A percentile compares a stretch with the other conserved stretches of the same genome.
Evolutionary conservation across 306 rosid genomes (phyloP).

Genomic region (Prunus mume): DNA sequence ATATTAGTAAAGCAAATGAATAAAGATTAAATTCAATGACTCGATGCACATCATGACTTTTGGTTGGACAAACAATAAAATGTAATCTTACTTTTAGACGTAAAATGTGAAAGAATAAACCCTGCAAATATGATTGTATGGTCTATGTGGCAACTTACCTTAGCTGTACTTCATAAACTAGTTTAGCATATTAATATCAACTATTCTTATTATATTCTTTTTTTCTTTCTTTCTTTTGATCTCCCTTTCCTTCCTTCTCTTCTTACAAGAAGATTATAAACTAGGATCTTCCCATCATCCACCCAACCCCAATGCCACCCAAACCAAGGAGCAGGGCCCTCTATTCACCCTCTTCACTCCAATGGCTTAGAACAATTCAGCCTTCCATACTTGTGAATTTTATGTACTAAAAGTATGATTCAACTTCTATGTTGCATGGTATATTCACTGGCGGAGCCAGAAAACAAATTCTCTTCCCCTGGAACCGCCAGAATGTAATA

Average conservation of each 20-base stretch:
- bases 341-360: not conserved
- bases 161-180: not conserved
- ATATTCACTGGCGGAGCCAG: not conserved
- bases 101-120: not conserved
- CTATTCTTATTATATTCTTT: not conserved
- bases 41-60: too few relatives aligned
- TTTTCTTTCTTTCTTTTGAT: not conserved
- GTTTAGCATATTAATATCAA: not conserved
- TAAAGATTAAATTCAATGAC: too few relatives aligned
- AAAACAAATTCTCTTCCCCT: slow-evolving; percentile 17
- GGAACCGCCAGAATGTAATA: slow-evolving; percentile 10
- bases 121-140: not conserved
- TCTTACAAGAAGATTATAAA: too few relatives aligned
- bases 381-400: not conserved
- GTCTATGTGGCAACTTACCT: not conserved
- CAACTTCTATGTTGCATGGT: not conserved
- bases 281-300: not conserved
- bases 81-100: not conserved
- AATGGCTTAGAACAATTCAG: not conserved
- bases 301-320: not conserved
- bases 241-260: not conserved
- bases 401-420: not conserved
- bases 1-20: too few relatives aligned
- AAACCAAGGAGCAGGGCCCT: not conserved
- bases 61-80: not conserved